Base-by-base conservation (phyloP, 805 yeast species). In the Saturnispora galanensis region DNA sequence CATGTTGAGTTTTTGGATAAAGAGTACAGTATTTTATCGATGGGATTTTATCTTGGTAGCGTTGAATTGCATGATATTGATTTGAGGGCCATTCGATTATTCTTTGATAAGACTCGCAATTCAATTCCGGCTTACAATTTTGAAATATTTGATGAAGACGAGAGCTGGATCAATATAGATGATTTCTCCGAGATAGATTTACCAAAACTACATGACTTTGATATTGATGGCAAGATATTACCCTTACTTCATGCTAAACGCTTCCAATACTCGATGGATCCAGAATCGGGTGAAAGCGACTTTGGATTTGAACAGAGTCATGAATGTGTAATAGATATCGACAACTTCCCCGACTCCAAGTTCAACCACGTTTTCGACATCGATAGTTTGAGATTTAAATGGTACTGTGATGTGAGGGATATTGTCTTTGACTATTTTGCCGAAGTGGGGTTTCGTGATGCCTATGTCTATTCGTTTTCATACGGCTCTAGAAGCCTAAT, bases 341-440 rank as follows among this genome's bases (percentile, higher is more conserved):
- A 67, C 2, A 35, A 46, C 8, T 41, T 34, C 44, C 58, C 55
- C 26, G 15, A 49, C 51, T 38, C 44, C 5, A 35, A 37, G 9
- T 83, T 76, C 61, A 73, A 72, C 47, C 88, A 89, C 57, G 66
- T 87, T 40, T 86, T 82, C 59, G 74, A 80, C 47, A 64, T 86
- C 17, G 88, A 87, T 52, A 77, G 81, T 45, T 70, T 86, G 59
- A 76, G 80, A 53, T 57, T 88, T 52, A 83, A 79, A 52, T 88
- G 96, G 96, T 81, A 84, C 59, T 79, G 83, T 48, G 57, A 65
- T 3, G 71, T 79, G 9, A 67, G 96, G 45, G 77, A 87, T 54
- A 65, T 75, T 10, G 64, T 86, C 38, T 72, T 75, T 57, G 72
- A 77, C 37, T 85, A 82, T 54, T 57, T 79, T 18, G 74, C 75